These are phyloP conservation scores for Colletotrichum higginsianum DNA, from an alignment of 2,329 filamentous ascomycete genomes.

Conservation along the genomic window DNA sequence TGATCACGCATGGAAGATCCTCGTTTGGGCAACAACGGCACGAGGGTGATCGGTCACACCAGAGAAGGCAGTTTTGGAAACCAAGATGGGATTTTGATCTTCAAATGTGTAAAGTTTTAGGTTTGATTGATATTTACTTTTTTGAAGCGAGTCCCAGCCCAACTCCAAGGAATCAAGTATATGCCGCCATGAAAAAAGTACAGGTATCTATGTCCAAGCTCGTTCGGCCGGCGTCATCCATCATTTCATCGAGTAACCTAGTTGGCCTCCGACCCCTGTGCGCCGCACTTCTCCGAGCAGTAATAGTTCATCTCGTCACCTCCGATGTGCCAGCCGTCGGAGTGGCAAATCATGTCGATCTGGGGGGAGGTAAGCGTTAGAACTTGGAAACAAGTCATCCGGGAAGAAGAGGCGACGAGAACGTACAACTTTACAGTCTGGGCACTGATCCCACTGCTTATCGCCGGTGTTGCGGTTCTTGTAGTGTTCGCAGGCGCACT, in stretches of 20 bases:
- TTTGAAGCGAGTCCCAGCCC: conserved; percentile 8
- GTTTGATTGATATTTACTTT: not conserved
- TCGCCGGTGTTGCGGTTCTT: conserved; percentile 42
- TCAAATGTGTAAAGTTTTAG: not conserved
- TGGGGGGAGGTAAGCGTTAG: accelerated
- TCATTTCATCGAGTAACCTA: not conserved
- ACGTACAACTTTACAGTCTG: conserved; percentile 40
- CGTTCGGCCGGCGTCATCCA: not conserved
- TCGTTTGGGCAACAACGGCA: not conserved
- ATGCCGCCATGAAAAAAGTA: not conserved
- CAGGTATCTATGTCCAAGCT: not conserved
- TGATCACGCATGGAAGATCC: not conserved
- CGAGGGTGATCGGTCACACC: not conserved
- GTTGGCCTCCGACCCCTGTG: conserved; percentile 38
- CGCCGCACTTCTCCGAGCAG: conserved; percentile 42
- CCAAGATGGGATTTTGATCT: not conserved
- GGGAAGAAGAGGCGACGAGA: accelerated
- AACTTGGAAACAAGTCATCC: accelerated
- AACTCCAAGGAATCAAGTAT: conserved; percentile 1
- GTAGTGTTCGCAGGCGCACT: conserved; percentile 42
- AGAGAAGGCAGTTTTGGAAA: too few species aligned
- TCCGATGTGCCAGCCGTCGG: conserved; percentile 37
- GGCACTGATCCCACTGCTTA: conserved; percentile 44
- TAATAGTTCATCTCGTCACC: conserved; percentile 42
- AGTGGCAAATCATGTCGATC: conserved; percentile 37